Base-by-base conservation (phyloP, 148 eudicot species). In the Simmondsia chinensis region DNA sequence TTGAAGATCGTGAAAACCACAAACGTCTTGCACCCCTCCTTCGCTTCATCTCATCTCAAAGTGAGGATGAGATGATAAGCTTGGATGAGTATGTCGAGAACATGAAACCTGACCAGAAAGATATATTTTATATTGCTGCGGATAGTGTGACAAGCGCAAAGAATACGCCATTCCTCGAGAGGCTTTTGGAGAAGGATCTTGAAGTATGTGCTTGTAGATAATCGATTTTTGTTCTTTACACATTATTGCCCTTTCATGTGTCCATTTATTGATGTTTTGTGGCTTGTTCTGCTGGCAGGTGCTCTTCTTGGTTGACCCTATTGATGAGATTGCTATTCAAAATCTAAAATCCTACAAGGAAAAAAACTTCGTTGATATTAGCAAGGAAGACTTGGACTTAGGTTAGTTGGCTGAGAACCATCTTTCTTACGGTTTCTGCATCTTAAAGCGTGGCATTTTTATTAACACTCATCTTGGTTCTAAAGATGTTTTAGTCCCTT, bases 41-140 rank as follows among this genome's bases (percentile, higher is more conserved):
- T 20, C 66, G 99, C 36, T 91, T 91, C 54, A 79, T 79, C 62
- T 91, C 99, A 21, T 91, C 99, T 17, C 94, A 82, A 55, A 82
- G 94, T 65, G 95, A 85, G 30, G 48, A 79, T 26, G 76, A 74
- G 35, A 55, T 86, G 80, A 91, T 85, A 66, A 79, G 99, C 80
- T 66, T 91, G 77, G 99, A 91, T 21, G 95, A 85, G 54, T 91
- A 85, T 59, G 75, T 85, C 34, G 83, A 76, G 38, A 82, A 91
- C 73, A 85, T 91, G 99, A 91, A 91, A 50, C 48, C 89, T 59
- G 95, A 82, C 11, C 95, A 91, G 75, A 91, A 91, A 46, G 78
- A 82, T 62, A 86, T 91, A 12, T 91, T 71, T 55, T 91, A 67
- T 71, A 70, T 91, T 56, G 95, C 99, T 58, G 60, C 94, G 11